Percentiles rank a stretch among this genome's conserved stretches.
phyloP scores from a whole-genome alignment of 768 basidiomycete species.

The Xerocomellus intermedius region DNA sequence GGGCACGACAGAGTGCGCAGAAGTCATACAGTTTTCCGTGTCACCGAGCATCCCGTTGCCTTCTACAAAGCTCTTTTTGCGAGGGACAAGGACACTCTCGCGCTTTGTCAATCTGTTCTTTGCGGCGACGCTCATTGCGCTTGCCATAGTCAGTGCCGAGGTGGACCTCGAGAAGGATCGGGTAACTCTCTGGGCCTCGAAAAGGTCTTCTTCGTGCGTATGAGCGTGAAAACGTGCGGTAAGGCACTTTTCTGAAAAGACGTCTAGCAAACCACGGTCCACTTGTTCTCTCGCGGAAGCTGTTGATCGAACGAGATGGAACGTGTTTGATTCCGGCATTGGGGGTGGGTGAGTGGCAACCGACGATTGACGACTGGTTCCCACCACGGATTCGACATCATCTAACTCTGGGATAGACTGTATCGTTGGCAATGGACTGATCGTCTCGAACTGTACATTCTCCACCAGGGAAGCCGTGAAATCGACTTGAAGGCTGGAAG shows the following conservation, averaged over 20 bases:
- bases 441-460: slow-evolving; percentile 41
- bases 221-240: slow-evolving; percentile 66
- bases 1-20: neutral
- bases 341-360: slow-evolving; percentile 57
- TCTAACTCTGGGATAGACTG: slow-evolving; percentile 54
- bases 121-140: slow-evolving; percentile 53
- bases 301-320: slow-evolving; percentile 68
- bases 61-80: slow-evolving; percentile 51
- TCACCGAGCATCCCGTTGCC: slow-evolving; percentile 15
- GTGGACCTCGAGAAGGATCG: slow-evolving; percentile 52
- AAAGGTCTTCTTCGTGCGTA: slow-evolving; percentile 61
- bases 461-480: slow-evolving; percentile 35
- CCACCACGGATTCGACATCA: slow-evolving; percentile 16
- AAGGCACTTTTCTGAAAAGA: slow-evolving; percentile 73
- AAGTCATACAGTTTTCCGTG: slow-evolving; percentile 9
- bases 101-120: slow-evolving; percentile 59
- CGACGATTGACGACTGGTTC: slow-evolving; percentile 57
- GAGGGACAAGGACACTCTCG: slow-evolving; percentile 67
- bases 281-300: slow-evolving; percentile 63
- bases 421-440: slow-evolving; percentile 49
- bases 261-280: slow-evolving; percentile 76
- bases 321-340: slow-evolving; percentile 45
- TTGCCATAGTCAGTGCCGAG: slow-evolving; percentile 59
- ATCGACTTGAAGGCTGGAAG: slow-evolving; percentile 57
- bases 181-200: slow-evolving; percentile 49